A percentile compares a stretch with the other conserved stretches of the same genome.
These are phyloP conservation scores for Neopestalotiopsis sp. DNA, from an alignment of 2,329 filamentous ascomycete genomes.

Conservation along the genomic window DNA sequence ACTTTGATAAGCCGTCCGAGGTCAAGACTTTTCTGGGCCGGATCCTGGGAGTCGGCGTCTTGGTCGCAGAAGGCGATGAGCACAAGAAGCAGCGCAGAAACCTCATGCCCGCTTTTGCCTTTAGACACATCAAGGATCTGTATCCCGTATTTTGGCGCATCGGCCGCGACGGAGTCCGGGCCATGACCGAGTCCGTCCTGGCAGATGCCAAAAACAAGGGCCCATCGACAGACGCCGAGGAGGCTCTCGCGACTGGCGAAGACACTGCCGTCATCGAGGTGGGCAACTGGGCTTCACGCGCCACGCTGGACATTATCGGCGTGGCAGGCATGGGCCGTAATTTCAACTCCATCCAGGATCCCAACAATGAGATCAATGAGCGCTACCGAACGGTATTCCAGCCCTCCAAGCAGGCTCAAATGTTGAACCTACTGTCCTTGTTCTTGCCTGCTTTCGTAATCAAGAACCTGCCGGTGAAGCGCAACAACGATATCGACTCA, in stretches of 20 bases:
- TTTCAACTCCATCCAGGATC: conserved; percentile 69
- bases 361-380: conserved; percentile 61
- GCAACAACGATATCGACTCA: conserved; percentile 68
- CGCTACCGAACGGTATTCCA: conserved; percentile 63
- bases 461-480: conserved; percentile 67
- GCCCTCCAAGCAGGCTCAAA: conserved; percentile 54
- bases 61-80: conserved; percentile 89
- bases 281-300: conserved; percentile 67
- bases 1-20: conserved; percentile 68
- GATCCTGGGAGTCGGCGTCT: conserved; percentile 72
- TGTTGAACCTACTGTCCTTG: conserved; percentile 64
- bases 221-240: conserved; percentile 33
- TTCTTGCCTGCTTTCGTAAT: conserved; percentile 70
- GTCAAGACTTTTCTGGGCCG: conserved; percentile 63
- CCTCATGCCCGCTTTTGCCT: conserved; percentile 84
- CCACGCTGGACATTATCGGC: conserved; percentile 78
- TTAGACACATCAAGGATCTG: conserved; percentile 82
- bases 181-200: conserved; percentile 61
- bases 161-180: conserved; percentile 68
- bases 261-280: conserved; percentile 59
- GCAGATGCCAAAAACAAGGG: conserved; percentile 36
- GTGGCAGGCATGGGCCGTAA: conserved; percentile 74
- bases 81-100: conserved; percentile 83
- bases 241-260: conserved; percentile 33
- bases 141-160: conserved; percentile 88